A percentile compares a stretch with the other conserved stretches of the same genome.
Evolutionary conservation across 2,329 filamentous ascomycete genomes (phyloP).

Genomic region (Reticulascus tulasneorum): DNA sequence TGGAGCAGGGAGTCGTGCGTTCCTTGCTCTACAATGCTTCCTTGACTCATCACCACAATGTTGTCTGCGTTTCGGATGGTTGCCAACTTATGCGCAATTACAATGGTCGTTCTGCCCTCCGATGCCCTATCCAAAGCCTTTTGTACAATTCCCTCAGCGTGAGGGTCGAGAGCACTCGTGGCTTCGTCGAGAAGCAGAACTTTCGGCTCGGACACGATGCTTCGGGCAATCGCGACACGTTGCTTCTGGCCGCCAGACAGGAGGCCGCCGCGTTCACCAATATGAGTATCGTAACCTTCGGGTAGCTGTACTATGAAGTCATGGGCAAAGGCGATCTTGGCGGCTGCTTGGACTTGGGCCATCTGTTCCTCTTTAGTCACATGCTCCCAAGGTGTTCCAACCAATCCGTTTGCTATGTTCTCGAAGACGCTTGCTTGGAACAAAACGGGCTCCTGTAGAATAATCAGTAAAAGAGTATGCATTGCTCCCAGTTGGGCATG

Average conservation of each 20-base stretch:
- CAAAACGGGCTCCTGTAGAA: constrained; percentile 29
- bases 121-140: constrained; percentile 49
- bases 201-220: constrained; percentile 34
- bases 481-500: not conserved
- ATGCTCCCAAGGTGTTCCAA: constrained; percentile 23
- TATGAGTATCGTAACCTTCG: constrained; percentile 49
- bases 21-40: constrained; percentile 55
- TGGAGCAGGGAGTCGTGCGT: constrained; percentile 52
- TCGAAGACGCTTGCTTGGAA: constrained; percentile 41
- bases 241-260: constrained; percentile 65
- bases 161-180: constrained; percentile 48
- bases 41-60: constrained; percentile 58
- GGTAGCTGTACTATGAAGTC: constrained; percentile 44
- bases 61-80: constrained; percentile 58
- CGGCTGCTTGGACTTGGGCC: constrained; percentile 36
- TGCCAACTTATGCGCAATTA: constrained; percentile 56
- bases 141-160: constrained; percentile 46
- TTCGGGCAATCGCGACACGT: constrained; percentile 55
- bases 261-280: constrained; percentile 57
- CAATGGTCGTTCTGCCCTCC: constrained; percentile 55
- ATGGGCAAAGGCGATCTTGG: constrained; percentile 39
- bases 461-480: constrained; percentile 11
- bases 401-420: constrained; percentile 47
- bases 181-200: constrained; percentile 66
- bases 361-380: constrained; percentile 28